These are phyloP conservation scores for Microsporum audouinii DNA, from an alignment of 2,329 filamentous ascomycete species.

Conservation along the genomic window DNA sequence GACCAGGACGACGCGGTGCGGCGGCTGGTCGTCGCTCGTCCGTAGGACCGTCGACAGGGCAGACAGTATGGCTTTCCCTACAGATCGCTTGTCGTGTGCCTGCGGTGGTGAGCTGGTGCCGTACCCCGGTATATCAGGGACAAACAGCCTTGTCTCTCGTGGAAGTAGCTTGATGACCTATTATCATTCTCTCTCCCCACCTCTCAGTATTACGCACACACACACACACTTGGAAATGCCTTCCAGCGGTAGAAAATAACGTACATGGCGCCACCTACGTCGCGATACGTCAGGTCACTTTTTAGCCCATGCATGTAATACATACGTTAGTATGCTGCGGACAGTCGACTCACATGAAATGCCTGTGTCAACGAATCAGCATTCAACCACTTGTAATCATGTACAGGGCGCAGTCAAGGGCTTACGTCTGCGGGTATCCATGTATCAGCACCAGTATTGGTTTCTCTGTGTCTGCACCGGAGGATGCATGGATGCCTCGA, in stretches of 20 bases:
- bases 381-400: background rate
- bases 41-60: conserved; percentile 7
- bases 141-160: conserved; percentile 33
- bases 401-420: background rate
- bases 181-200: background rate
- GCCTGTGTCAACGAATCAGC: background rate
- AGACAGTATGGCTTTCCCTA: conserved; percentile 13
- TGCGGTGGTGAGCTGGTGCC: conserved; percentile 31
- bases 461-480: background rate
- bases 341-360: conserved; percentile 4
- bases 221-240: background rate
- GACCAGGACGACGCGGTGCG: conserved; percentile 31
- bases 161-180: conserved; percentile 31
- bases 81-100: conserved; percentile 11
- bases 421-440: conserved; percentile 13
- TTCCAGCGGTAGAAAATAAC: background rate
- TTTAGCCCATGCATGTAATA: background rate
- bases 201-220: background rate
- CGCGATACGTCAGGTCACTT: background rate
- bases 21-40: background rate
- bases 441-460: conserved; percentile 12
- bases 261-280: conserved; percentile 13
- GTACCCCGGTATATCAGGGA: conserved; percentile 40
- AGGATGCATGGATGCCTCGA: conserved; percentile 4
- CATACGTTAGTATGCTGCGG: conserved; percentile 3